phyloP scores from a whole-genome alignment of 768 basidiomycete genomes.

The Rhodocollybia butyracea region DNA sequence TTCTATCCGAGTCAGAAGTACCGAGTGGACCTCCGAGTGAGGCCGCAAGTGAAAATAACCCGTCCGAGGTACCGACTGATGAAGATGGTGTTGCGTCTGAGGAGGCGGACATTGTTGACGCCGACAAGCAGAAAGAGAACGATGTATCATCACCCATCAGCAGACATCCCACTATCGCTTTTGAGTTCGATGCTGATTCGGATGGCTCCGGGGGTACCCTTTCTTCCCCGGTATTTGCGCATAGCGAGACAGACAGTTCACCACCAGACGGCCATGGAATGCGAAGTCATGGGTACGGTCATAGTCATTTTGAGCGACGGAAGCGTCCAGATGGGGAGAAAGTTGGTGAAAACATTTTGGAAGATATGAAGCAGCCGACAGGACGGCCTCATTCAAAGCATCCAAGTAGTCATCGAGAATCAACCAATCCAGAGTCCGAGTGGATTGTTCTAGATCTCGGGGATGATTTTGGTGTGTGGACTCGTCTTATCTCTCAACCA shows the following conservation, averaged over 20 bases:
- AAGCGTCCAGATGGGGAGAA: not conserved
- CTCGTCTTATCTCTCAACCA: not conserved
- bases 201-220: constrained; percentile 15
- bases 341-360: not conserved
- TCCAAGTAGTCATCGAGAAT: not conserved
- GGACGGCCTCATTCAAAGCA: not conserved
- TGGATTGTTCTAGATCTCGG: constrained; percentile 54
- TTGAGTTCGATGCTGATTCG: constrained; percentile 4
- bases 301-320: not conserved
- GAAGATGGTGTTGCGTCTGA: constrained; percentile 1
- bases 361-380: no score
- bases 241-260: constrained; percentile 21
- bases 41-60: not conserved
- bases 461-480: constrained; percentile 36
- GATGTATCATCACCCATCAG: not conserved
- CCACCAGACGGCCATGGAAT: not conserved
- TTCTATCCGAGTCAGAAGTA: not conserved
- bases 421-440: constrained; percentile 33
- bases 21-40: not conserved
- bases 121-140: not conserved
- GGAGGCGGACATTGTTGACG: not conserved
- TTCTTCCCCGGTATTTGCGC: constrained; percentile 41
- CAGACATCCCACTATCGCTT: not conserved
- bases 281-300: constrained; percentile 6
- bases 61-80: not conserved